These are phyloP conservation scores for Leccinellum luteum DNA, from an alignment of 768 basidiomycete species.

Conservation along the genomic window DNA sequence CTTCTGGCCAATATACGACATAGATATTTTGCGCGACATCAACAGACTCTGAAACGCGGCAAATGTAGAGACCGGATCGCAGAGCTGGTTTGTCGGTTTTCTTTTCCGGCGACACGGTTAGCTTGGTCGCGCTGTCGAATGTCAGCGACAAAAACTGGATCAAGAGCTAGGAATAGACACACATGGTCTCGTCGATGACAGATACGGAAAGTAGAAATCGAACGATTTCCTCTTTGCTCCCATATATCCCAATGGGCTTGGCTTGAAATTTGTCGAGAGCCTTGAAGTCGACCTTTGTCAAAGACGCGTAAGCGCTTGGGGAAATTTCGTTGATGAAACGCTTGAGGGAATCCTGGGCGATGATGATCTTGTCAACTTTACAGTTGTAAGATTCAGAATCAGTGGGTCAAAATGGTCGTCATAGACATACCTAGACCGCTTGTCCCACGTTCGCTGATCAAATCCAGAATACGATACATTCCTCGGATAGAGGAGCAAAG, in stretches of 20 bases:
- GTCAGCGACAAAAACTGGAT: neutral
- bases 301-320: constrained; percentile 51
- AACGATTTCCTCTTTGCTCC: constrained; percentile 49
- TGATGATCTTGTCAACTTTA: constrained; percentile 63
- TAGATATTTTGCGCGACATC: constrained; percentile 31
- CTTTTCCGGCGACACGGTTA: constrained; percentile 5
- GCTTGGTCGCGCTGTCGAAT: constrained; percentile 9
- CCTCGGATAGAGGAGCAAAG: constrained; percentile 36
- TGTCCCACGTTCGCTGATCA: constrained; percentile 49
- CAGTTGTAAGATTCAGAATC: neutral
- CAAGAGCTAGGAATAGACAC: constrained; percentile 14
- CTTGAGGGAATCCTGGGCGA: constrained; percentile 49
- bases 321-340: constrained; percentile 45
- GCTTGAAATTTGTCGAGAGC: constrained; percentile 44
- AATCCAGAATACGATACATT: constrained; percentile 52
- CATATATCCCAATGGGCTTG: constrained; percentile 56
- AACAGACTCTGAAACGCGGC: constrained; percentile 20
- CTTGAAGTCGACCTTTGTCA: constrained; percentile 58
- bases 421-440: constrained; percentile 46
- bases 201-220: constrained; percentile 40
- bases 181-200: constrained; percentile 41
- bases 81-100: constrained; percentile 25
- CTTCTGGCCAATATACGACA: constrained; percentile 63
- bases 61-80: constrained; percentile 51
- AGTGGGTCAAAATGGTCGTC: neutral